These are phyloP conservation scores for Plasmodium vivax DNA, from an alignment of 169 alveolate species.

Conservation along the genomic window DNA sequence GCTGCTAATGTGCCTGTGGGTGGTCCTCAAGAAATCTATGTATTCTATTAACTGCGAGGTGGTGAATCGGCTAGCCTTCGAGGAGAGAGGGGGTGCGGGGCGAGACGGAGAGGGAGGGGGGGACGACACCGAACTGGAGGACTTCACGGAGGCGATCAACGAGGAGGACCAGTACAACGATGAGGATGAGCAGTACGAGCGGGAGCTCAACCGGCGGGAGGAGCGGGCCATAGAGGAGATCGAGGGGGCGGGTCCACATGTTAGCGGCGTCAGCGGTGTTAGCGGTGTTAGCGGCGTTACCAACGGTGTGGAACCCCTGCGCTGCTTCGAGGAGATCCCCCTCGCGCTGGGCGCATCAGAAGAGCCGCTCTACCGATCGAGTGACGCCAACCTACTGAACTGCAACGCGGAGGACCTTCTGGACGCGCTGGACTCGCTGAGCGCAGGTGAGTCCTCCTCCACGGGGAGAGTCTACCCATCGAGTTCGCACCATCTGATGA, in stretches of 20 bases:
- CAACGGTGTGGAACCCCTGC: not conserved
- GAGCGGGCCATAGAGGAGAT: conserved; percentile 20
- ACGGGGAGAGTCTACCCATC: not conserved
- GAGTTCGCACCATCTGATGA: not conserved
- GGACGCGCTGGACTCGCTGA: not conserved
- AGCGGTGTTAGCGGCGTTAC: not conserved
- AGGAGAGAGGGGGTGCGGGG: not conserved
- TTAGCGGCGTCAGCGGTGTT: not conserved
- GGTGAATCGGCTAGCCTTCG: not conserved
- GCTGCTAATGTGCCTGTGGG: conserved; percentile 30
- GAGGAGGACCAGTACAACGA: conserved; percentile 58
- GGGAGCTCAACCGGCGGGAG: conserved; percentile 12
- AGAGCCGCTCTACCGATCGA: not conserved
- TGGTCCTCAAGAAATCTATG: conserved; percentile 2
- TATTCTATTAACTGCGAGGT: conserved; percentile 14
- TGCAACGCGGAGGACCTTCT: not conserved
- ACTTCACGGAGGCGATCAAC: conserved; percentile 3
- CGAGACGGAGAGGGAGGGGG: not conserved
- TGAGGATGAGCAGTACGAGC: conserved; percentile 44
- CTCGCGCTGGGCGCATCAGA: not conserved
- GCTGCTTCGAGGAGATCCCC: not conserved
- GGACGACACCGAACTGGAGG: conserved; percentile 10
- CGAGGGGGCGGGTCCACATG: not conserved
- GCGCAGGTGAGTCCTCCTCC: not conserved
- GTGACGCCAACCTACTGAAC: not conserved